Evolutionary conservation across 805 yeast genomes (phyloP).

Genomic region (Metschnikowia matae): DNA sequence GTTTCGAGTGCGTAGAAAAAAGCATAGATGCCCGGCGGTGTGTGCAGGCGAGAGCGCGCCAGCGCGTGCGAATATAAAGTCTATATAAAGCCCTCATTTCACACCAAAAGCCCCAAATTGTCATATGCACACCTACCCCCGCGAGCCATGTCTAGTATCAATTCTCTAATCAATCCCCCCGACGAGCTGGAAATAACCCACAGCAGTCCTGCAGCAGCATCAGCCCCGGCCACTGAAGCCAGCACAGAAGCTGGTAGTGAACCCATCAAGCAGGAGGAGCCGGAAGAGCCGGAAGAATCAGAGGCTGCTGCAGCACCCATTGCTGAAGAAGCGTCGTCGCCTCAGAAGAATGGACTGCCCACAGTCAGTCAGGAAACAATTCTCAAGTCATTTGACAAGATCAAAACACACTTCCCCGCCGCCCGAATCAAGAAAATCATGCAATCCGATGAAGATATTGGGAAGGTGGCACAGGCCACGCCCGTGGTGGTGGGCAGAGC

Average conservation of each 20-base stretch:
- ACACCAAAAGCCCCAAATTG: slow-evolving; percentile 2
- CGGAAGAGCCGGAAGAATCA: too few relatives aligned
- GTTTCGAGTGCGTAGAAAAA: not conserved
- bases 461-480: slow-evolving; percentile 97
- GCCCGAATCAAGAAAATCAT: slow-evolving; percentile 93
- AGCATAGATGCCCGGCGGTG: not conserved
- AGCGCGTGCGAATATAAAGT: slow-evolving; percentile 5
- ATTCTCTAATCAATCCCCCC: slow-evolving; percentile 24
- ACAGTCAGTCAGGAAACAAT: slow-evolving; percentile 31
- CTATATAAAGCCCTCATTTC: slow-evolving; percentile 16
- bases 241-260: too few relatives aligned
- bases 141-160: slow-evolving; percentile 24
- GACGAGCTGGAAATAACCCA: slow-evolving; percentile 17
- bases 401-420: slow-evolving; percentile 82
- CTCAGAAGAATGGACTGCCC: not conserved
- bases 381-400: slow-evolving; percentile 39
- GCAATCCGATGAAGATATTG: slow-evolving; percentile 98
- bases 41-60: slow-evolving; percentile 4
- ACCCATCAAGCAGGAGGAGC: too few relatives aligned
- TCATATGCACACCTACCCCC: slow-evolving; percentile 15
- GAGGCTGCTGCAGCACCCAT: not conserved
- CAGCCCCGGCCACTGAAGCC: too few relatives aligned
- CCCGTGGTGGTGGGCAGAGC: slow-evolving; percentile 98
- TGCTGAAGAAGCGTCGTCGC: not conserved
- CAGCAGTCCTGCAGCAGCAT: too few relatives aligned